Evolutionary conservation across 2,329 filamentous ascomycete genomes (phyloP).

Genomic region (Monilinia fructigena): DNA sequence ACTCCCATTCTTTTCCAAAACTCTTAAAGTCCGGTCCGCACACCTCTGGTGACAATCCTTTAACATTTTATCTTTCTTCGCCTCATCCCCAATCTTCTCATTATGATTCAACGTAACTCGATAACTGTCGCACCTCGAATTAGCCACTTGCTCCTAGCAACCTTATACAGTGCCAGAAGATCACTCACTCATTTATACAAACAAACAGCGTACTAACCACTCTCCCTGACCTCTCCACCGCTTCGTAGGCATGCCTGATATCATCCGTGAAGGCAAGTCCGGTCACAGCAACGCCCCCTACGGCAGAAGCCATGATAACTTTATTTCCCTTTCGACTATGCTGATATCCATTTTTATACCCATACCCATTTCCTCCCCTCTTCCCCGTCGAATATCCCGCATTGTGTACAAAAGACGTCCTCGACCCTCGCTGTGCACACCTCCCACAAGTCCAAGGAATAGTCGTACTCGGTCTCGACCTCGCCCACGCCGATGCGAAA

Average conservation of each 20-base stretch:
- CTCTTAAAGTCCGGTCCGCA: conserved; percentile 79
- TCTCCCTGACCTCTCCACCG: conserved; percentile 72
- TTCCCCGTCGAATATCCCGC: conserved; percentile 17
- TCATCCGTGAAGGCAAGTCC: conserved; percentile 61
- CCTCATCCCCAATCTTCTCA: conserved; percentile 59
- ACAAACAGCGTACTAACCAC: conserved; percentile 73
- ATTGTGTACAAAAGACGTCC: conserved; percentile 6
- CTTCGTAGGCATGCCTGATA: conserved; percentile 72
- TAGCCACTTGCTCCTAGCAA: conserved; percentile 10
- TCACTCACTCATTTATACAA: conserved; percentile 83
- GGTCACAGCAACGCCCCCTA: conserved; percentile 33
- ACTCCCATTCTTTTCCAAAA: conserved; percentile 92
- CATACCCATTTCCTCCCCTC: conserved; percentile 22
- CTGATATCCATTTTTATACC: conserved; percentile 15
- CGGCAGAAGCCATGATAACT: conserved; percentile 29
- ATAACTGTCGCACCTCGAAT: conserved; percentile 59
- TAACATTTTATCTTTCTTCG: conserved; percentile 66
- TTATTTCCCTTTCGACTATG: conserved; percentile 3
- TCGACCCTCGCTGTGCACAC: conserved; percentile 26
- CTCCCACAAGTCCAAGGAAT: conserved; percentile 36
- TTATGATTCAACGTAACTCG: conserved; percentile 75
- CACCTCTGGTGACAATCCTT: conserved; percentile 89
- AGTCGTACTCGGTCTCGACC: conserved; percentile 11
- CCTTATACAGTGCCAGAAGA: not conserved
- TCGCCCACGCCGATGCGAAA: conserved; percentile 27